Evolutionary conservation across 2,329 filamentous ascomycete genomes (phyloP).

Genomic region (Periglandula ipomoeae): DNA sequence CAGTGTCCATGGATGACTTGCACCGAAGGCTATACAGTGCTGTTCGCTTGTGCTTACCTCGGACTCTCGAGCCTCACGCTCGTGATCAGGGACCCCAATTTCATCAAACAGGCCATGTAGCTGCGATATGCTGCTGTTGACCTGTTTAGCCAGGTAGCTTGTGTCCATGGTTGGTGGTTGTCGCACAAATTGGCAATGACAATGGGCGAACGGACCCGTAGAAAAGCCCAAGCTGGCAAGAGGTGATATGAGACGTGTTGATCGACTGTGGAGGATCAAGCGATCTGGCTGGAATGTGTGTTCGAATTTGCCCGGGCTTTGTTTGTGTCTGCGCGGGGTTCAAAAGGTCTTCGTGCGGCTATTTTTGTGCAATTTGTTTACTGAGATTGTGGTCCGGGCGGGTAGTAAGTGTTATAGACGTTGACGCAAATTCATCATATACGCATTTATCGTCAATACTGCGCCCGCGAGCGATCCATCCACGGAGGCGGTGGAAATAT

Average conservation of each 20-base stretch:
- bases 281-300: background rate
- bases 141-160: constrained; percentile 86
- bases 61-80: constrained; percentile 79
- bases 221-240: background rate
- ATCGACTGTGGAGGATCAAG: background rate
- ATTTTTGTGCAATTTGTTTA: background rate
- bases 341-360: background rate
- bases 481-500: background rate
- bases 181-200: background rate
- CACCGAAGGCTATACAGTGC: too few species aligned
- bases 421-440: constrained; percentile 4
- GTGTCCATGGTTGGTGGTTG: constrained; percentile 59
- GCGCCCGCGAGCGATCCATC: background rate
- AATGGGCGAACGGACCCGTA: background rate
- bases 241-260: background rate
- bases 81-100: constrained; percentile 89
- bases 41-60: constrained; percentile 55
- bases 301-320: background rate
- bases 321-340: background rate
- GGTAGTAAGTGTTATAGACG: background rate
- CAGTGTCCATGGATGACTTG: too few species aligned
- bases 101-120: constrained; percentile 94
- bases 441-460: background rate
- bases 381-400: background rate
- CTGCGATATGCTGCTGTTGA: constrained; percentile 87